Base-by-base conservation (phyloP, 164 flowering plant species). In the Sextonia rubra region DNA sequence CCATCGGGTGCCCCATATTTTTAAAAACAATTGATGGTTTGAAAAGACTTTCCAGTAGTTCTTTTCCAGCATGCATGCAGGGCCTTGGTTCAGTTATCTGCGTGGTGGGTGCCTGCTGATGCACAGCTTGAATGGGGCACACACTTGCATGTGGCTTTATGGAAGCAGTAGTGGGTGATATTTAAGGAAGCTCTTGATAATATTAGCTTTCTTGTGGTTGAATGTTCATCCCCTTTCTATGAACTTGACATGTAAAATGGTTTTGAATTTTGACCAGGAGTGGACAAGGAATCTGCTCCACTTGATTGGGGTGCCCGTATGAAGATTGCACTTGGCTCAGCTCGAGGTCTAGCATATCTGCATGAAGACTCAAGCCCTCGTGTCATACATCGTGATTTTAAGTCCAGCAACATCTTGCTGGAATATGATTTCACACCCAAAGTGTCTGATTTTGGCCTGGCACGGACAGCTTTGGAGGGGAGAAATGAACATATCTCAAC, bases 341-440 rank as follows among this genome's bases (percentile, higher is more conserved):
- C 98, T 70, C 88, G 97, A 24, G 99, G 96, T 78, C 84, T 95
- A 56, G 96, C 99, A 25, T 95, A 95, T 85, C 84, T 95, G 71
- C 99, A 95, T 65, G 99, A 95, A 81, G 98, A 95, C 76, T 95
- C 99, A 12, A 95, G 94, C 71, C 98, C 99, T 2, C 86, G 87
- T 64, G 98, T 95, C 69, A 92, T 93, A 70, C 99, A 95, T 75
- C 79, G 99, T 76, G 99, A 95, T 77, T 95, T 95, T 81, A 95
- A 95, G 83, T 82, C 96, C 69, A 92, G 99, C 83, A 95, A 95
- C 79, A 93, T 95, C 75, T 83, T 94, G 79, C 71, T 94, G 79
- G 97, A 94, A 81, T 75, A 83, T 75, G 98, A 94, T 85, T 91
- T 87, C 73, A 92, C 93, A 20, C 93, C 99, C 2, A 95, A 95